Base-by-base conservation (phyloP, 306 rosid genomes). In the Malus orientalis region DNA sequence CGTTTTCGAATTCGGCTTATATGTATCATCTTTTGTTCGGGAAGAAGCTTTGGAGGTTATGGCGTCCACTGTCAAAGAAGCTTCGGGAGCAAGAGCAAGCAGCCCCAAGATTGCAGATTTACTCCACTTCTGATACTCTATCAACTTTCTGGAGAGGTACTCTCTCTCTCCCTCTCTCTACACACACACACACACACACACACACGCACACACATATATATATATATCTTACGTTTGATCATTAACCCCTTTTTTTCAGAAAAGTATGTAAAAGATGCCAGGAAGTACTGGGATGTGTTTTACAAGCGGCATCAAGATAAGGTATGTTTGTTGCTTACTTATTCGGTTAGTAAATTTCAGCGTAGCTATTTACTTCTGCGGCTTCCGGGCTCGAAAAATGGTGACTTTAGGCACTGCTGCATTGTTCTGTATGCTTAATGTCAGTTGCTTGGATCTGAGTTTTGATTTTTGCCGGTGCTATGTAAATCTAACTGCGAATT, bases 241-340 rank as follows among this genome's bases (percentile, higher is more conserved):
- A 57, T 33, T 38, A 12, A 6, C 22, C 15, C 79, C 15, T 65
- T 54, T 74, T 11, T 85, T 75, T 78, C 87, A 90, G 96, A 90
- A 11, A 95, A 95, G 82, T 95, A 90, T 77, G 97, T 90, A 84
- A 88, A 84, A 82, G 97, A 92, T 69, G 99, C 97, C 54, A 95
- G 86, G 78, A 91, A 85, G 85, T 84, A 95, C 75, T 95, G 99
- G 99, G 99, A 95, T 85, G 84, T 90, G 45, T 95, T 95, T 85
- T 95, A 95, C 84, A 92, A 87, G 81, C 90, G 82, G 71, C 97
- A 95, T 86, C 90, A 87, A 80, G 97, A 90, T 77, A 89, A 72
- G 86, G 97, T 92, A 70, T 74, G 89, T 30, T 87, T 40, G 69
- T 66, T 66, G 16, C 15, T 59, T 76, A 62, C 27, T 33, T 47